A percentile compares a stretch with the other conserved stretches of the same genome.
Evolutionary conservation across 495 filamentous ascomycete species (phyloP).

Genomic region (Bacidia gigantensis): DNA sequence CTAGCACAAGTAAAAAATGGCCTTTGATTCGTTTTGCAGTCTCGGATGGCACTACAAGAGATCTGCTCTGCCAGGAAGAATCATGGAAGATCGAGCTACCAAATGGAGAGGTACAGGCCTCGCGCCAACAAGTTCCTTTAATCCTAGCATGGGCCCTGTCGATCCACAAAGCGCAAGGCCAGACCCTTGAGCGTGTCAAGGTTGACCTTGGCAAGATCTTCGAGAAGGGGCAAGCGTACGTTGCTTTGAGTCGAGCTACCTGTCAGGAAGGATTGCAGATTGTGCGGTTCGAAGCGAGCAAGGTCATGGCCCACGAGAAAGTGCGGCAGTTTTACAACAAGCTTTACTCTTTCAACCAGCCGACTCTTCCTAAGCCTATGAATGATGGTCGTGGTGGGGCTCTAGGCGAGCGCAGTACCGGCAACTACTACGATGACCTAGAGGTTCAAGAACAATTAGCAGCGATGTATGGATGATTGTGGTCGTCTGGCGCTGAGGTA

Average conservation of each 20-base stretch:
- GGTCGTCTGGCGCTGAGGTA: neutral
- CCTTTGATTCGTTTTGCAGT: conserved; percentile 72
- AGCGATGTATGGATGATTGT: neutral
- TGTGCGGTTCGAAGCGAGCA: conserved; percentile 69
- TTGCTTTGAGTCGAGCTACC: conserved; percentile 59
- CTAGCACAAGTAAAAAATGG: conserved; percentile 38
- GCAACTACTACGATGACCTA: neutral
- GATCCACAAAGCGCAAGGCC: conserved; percentile 96
- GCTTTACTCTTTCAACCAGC: conserved; percentile 39
- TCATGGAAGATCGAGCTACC: conserved; percentile 94
- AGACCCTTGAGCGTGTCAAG: conserved; percentile 88
- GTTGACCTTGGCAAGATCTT: conserved; percentile 87
- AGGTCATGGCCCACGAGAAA: conserved; percentile 87
- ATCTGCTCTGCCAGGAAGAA: conserved; percentile 72
- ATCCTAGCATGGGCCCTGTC: conserved; percentile 95
- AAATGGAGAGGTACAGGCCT: conserved; percentile 85
- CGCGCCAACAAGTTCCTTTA: conserved; percentile 47
- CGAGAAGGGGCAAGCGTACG: conserved; percentile 71
- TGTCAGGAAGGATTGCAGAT: conserved; percentile 81
- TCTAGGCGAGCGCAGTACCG: neutral
- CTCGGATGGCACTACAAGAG: conserved; percentile 61
- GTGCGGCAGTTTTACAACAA: conserved; percentile 75
- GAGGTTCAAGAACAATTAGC: neutral
- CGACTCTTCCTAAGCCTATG: conserved; percentile 11
- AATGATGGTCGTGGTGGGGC: neutral